A percentile compares a stretch with the other conserved stretches of the same genome.
Conservation (phyloP, 768 basidiomycete species). For the Lyophyllum decastes region DNA sequence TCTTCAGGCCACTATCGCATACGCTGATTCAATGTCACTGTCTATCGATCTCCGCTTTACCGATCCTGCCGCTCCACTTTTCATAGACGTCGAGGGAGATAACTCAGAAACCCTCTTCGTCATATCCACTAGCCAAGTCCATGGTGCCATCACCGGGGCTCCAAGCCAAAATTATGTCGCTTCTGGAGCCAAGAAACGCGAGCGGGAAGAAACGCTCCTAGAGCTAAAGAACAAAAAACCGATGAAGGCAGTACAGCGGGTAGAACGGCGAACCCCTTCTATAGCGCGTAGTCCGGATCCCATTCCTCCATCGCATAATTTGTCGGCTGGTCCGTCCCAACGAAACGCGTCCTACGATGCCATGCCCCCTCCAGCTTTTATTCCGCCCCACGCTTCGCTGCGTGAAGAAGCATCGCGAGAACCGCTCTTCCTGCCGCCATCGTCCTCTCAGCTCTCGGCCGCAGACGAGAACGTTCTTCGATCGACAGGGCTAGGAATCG, state of each 20-base stretch:
- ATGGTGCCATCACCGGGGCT: conserved; percentile 33
- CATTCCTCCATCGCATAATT: conserved; percentile 1
- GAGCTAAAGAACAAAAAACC: conserved; percentile 52
- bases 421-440: conserved; percentile 45
- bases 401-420: conserved; percentile 30
- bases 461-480: conserved; percentile 53
- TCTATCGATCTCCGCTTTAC: conserved; percentile 76
- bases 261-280: conserved; percentile 18
- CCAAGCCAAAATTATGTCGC: conserved; percentile 24
- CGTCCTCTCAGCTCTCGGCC: conserved; percentile 60
- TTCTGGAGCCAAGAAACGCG: conserved; percentile 41
- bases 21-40: conserved; percentile 70
- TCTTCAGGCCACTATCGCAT: conserved; percentile 77
- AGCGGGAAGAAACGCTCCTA: conserved; percentile 38
- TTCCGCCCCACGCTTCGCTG: conserved; percentile 17
- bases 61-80: conserved; percentile 71
- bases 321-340: not conserved
- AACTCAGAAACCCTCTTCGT: conserved; percentile 68
- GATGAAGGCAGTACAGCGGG: conserved; percentile 49
- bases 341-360: not conserved
- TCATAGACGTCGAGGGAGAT: conserved; percentile 75
- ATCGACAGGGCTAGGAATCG: conserved; percentile 66
- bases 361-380: conserved; percentile 18
- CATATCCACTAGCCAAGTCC: conserved; percentile 73
- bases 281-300: conserved; percentile 1